These are phyloP conservation scores for Gastrodia elata DNA, from an alignment of 106 monocot genomes.

Conservation along the genomic window DNA sequence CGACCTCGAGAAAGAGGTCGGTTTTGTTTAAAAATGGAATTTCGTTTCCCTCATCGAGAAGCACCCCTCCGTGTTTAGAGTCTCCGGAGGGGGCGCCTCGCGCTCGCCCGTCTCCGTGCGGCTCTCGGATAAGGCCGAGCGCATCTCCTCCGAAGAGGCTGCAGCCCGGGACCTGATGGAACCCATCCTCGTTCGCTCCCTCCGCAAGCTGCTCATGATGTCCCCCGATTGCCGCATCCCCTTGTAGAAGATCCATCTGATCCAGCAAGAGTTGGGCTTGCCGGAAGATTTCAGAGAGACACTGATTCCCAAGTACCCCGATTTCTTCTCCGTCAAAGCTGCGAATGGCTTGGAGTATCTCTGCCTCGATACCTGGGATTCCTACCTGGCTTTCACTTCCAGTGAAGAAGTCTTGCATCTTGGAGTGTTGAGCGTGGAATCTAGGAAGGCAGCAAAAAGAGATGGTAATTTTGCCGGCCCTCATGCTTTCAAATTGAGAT, in stretches of 20 bases:
- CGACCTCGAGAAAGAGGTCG: constrained; percentile 91
- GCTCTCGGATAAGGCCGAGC: constrained; percentile 48
- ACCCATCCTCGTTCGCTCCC: constrained; percentile 55
- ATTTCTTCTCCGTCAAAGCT: constrained; percentile 40
- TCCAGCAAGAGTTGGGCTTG: constrained; percentile 58
- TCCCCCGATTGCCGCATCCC: constrained; percentile 79
- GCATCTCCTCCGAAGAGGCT: constrained; percentile 37
- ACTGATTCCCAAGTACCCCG: constrained; percentile 54
- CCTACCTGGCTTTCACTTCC: constrained; percentile 55
- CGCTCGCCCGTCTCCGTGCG: constrained; percentile 50
- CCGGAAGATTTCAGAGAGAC: constrained; percentile 34
- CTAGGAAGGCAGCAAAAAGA: constrained; percentile 20
- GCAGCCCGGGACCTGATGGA: constrained; percentile 57
- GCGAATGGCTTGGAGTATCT: constrained; percentile 40
- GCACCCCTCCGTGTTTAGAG: constrained; percentile 60
- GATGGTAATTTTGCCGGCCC: constrained; percentile 70
- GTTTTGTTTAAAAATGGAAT: constrained; percentile 84
- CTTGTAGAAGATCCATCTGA: constrained; percentile 61
- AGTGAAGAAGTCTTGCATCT: constrained; percentile 63
- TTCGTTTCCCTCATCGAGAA: constrained; percentile 64
- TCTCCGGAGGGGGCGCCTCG: constrained; percentile 45
- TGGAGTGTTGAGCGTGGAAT: constrained; percentile 3
- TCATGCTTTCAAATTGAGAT: constrained; percentile 61
- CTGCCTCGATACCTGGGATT: constrained; percentile 89
- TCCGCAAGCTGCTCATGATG: constrained; percentile 87